A percentile compares a stretch with the other conserved stretches of the same genome.
Evolutionary conservation across 1,284 basidiomycete genomes (phyloP).

Genomic region (Taiwanofungus camphoratus): DNA sequence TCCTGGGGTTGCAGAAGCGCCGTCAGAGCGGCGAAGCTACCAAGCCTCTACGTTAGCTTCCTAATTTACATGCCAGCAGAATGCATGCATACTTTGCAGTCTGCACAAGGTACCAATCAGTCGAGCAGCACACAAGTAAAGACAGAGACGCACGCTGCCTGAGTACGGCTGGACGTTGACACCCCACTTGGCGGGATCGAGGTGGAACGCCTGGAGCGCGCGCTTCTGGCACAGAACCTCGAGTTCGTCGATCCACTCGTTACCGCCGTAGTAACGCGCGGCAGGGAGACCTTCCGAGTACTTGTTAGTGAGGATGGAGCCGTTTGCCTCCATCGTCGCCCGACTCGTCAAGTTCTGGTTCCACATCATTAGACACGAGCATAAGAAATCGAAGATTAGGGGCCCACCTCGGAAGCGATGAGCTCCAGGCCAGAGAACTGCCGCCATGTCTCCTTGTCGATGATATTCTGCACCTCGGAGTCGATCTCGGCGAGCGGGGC

Average conservation of each 20-base stretch:
- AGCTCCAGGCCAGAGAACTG: conserved; percentile 98
- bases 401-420: conserved; percentile 83
- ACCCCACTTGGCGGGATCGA: conserved; percentile 92
- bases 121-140: background rate
- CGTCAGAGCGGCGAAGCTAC: conserved; percentile 94
- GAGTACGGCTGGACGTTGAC: conserved; percentile 99
- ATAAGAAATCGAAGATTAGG: conserved; percentile 16
- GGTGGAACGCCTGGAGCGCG: conserved; percentile 94
- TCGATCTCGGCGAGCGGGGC: conserved; percentile 84
- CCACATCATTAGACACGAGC: conserved; percentile 9
- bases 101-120: conserved; percentile 24
- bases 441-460: conserved; percentile 99
- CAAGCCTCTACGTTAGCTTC: background rate
- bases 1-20: conserved; percentile 97
- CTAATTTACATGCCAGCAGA: background rate
- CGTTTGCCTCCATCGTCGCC: conserved; percentile 97
- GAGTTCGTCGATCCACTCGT: conserved; percentile 96
- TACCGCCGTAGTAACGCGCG: conserved; percentile 97
- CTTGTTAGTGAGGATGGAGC: conserved; percentile 98
- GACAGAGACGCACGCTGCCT: conserved; percentile 47
- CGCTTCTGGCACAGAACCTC: conserved; percentile 94
- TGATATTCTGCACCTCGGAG: conserved; percentile 93
- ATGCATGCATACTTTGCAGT: conserved; percentile 69
- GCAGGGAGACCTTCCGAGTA: conserved; percentile 94
- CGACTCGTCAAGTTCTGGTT: conserved; percentile 87